phyloP scores from a whole-genome alignment of 1,139 yeast species.

The Blastobotrys serpentis region DNA sequence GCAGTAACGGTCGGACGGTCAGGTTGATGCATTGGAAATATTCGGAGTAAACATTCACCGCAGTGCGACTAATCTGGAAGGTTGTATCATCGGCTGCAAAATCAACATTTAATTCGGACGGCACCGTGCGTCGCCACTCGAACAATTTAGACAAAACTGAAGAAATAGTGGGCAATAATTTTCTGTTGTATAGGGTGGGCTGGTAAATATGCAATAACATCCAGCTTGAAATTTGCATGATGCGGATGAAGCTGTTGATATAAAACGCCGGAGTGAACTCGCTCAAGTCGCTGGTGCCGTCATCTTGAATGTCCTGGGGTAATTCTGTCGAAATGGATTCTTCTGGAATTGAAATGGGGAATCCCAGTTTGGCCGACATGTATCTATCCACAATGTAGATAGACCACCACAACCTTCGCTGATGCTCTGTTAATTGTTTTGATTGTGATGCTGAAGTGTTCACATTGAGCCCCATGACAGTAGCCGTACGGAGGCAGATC shows the following conservation, averaged over 20 bases:
- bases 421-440: conserved; percentile 51
- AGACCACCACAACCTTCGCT: conserved; percentile 89
- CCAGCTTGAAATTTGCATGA: conserved; percentile 76
- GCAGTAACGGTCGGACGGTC: conserved; percentile 75
- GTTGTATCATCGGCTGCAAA: conserved; percentile 11
- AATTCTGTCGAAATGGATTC: conserved; percentile 74
- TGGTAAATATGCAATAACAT: conserved; percentile 72
- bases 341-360: conserved; percentile 76
- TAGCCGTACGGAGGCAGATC: conserved; percentile 69
- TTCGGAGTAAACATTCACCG: conserved; percentile 79
- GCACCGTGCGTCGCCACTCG: conserved; percentile 61
- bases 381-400: conserved; percentile 86
- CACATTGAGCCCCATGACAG: conserved; percentile 72
- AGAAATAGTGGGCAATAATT: conserved; percentile 71
- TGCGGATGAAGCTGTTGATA: conserved; percentile 73
- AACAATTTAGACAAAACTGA: conserved; percentile 67
- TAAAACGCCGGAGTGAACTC: conserved; percentile 81
- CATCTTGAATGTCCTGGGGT: conserved; percentile 52
- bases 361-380: conserved; percentile 81
- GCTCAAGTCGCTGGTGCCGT: conserved; percentile 41
- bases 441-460: conserved; percentile 19
- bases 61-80: conserved; percentile 54
- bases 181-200: conserved; percentile 42
- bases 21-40: conserved; percentile 82
- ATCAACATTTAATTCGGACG: conserved; percentile 13